These are phyloP conservation scores for Termitomyces bulborhizus DNA, from an alignment of 768 basidiomycete genomes.

Conservation along the genomic window DNA sequence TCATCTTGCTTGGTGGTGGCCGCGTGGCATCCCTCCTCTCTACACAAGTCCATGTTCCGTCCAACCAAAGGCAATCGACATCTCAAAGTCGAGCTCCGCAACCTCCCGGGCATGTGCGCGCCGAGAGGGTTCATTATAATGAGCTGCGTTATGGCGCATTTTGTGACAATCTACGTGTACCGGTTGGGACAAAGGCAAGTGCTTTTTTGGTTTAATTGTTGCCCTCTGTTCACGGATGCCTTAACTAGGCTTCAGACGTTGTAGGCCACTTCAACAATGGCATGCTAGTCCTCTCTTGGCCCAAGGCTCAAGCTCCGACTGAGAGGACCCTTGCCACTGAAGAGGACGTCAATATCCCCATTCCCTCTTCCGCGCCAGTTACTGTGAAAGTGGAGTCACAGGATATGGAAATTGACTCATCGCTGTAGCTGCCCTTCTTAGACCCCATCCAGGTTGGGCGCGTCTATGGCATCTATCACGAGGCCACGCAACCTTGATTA, in stretches of 20 bases:
- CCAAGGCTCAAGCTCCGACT: background rate
- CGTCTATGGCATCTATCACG: background rate
- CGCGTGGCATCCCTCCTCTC: conserved; percentile 4
- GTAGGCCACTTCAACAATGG: conserved; percentile 6
- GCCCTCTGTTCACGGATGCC: background rate
- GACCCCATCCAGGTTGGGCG: background rate
- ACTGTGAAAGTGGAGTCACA: conserved; percentile 9
- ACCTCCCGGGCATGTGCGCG: background rate
- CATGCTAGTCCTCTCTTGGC: conserved; percentile 13
- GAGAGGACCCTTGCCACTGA: background rate
- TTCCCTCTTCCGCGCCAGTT: background rate
- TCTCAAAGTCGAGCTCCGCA: background rate
- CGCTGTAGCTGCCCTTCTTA: background rate
- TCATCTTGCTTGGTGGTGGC: conserved; percentile 9
- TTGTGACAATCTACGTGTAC: conserved; percentile 29
- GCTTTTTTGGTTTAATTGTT: background rate
- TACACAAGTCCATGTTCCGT: background rate
- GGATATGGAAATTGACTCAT: conserved; percentile 6
- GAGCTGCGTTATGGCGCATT: conserved; percentile 43
- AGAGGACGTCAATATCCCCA: conserved; percentile 1
- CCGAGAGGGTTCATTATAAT: conserved; percentile 12
- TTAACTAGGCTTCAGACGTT: conserved; percentile 6
- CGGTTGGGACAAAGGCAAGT: conserved; percentile 32
- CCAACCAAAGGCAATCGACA: background rate
- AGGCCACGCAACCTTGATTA: background rate